Evolutionary conservation across 2,329 filamentous ascomycete species (phyloP).

Genomic region (Didymella arachidicola): DNA sequence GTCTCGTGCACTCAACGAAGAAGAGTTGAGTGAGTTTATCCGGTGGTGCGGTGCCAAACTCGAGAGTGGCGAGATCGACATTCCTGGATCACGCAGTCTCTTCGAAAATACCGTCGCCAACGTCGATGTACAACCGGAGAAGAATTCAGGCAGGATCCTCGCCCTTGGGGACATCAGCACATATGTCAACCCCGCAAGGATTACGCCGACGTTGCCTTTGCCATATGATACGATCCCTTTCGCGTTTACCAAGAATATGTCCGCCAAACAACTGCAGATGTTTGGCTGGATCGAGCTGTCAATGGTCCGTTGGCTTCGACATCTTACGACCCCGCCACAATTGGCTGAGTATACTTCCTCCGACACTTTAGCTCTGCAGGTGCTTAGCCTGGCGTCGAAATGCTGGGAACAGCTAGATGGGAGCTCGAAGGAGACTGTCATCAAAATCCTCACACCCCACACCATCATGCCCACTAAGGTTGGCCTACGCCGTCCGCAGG

Average conservation of each 20-base stretch:
- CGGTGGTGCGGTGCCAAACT: constrained; percentile 82
- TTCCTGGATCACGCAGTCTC: constrained; percentile 70
- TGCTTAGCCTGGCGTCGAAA: constrained; percentile 83
- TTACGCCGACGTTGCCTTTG: constrained; percentile 81
- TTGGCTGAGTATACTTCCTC: constrained; percentile 71
- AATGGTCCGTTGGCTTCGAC: constrained; percentile 84
- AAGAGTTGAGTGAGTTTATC: constrained; percentile 83
- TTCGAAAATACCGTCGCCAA: constrained; percentile 83
- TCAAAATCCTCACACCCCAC: constrained; percentile 69
- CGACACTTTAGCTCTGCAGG: constrained; percentile 75
- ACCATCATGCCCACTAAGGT: constrained; percentile 88
- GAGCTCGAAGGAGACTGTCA: constrained; percentile 70
- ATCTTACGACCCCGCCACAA: constrained; percentile 68
- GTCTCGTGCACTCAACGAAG: constrained; percentile 77
- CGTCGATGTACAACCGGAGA: constrained; percentile 60
- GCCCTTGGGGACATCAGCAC: constrained; percentile 76
- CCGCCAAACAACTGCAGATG: constrained; percentile 72
- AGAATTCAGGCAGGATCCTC: constrained; percentile 72
- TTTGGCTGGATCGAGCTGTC: constrained; percentile 88
- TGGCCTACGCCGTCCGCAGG: constrained; percentile 84
- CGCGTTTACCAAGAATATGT: constrained; percentile 77
- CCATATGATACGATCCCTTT: constrained; percentile 85
- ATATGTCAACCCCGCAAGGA: constrained; percentile 78
- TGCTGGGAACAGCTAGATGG: constrained; percentile 83
- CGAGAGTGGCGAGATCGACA: constrained; percentile 74